phyloP scores from a whole-genome alignment of 805 yeast species.

The Ogataea wickerhamii region DNA sequence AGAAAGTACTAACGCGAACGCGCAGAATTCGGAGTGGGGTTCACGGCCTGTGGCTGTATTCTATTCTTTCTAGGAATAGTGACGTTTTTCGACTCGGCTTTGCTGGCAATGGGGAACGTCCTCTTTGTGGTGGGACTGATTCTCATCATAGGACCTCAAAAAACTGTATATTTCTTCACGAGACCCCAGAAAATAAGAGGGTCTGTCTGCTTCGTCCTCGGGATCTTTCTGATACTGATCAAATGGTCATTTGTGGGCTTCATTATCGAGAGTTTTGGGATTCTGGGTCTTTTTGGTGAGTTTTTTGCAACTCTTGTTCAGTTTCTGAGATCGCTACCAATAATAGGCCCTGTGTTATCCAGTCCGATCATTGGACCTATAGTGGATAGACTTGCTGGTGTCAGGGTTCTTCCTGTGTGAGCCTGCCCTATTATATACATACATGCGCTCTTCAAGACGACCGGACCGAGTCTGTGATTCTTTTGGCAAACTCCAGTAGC shows the following conservation, averaged over 20 bases:
- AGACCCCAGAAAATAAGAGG: slow-evolving; percentile 87
- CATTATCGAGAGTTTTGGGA: slow-evolving; percentile 81
- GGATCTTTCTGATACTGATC: slow-evolving; percentile 69
- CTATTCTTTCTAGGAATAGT: slow-evolving; percentile 79
- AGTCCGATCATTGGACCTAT: slow-evolving; percentile 81
- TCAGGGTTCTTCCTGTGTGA: slow-evolving; percentile 61
- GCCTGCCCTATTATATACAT: background rate
- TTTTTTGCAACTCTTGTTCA: slow-evolving; percentile 86
- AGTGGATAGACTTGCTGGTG: slow-evolving; percentile 61
- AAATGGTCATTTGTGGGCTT: slow-evolving; percentile 85
- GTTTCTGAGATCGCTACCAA: slow-evolving; percentile 82
- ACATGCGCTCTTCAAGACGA: background rate
- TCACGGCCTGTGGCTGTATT: slow-evolving; percentile 79
- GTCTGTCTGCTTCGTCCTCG: slow-evolving; percentile 70
- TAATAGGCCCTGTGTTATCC: slow-evolving; percentile 80
- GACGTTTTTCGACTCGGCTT: slow-evolving; percentile 83
- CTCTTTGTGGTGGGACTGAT: slow-evolving; percentile 77
- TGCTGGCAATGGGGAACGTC: slow-evolving; percentile 86
- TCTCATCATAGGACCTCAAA: slow-evolving; percentile 82
- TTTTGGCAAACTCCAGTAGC: slow-evolving; percentile 42
- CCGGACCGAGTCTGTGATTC: background rate
- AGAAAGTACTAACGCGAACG: background rate
- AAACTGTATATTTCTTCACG: slow-evolving; percentile 77
- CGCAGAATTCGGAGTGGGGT: slow-evolving; percentile 85
- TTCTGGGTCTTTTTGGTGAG: slow-evolving; percentile 83